These are phyloP conservation scores for Acanthochlamys bracteata DNA, from an alignment of 106 monocot species.

Conservation along the genomic window DNA sequence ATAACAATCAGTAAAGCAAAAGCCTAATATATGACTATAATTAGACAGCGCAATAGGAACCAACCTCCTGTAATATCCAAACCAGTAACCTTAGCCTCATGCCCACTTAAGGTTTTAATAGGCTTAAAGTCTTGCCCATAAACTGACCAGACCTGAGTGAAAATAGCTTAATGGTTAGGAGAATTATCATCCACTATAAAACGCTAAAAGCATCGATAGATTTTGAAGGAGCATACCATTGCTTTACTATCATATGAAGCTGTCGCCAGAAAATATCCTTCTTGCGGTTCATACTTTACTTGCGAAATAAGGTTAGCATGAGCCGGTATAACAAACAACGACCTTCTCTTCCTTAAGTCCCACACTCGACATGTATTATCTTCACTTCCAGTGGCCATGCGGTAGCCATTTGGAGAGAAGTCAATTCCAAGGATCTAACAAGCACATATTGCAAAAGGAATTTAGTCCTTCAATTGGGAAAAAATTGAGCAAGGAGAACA, in stretches of 20 bases:
- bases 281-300: slow-evolving; percentile 94
- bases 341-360: slow-evolving; percentile 91
- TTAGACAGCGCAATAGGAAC: neutral
- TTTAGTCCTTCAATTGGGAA: no score
- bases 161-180: neutral
- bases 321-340: slow-evolving; percentile 76
- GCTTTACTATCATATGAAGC: slow-evolving; percentile 91
- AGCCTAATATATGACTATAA: neutral
- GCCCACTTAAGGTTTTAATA: slow-evolving; percentile 70
- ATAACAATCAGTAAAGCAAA: neutral
- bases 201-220: neutral
- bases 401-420: slow-evolving; percentile 93
- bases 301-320: slow-evolving; percentile 88
- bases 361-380: slow-evolving; percentile 89
- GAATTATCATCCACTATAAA: neutral
- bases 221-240: slow-evolving; percentile 39
- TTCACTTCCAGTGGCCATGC: slow-evolving; percentile 79
- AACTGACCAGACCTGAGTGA: slow-evolving; percentile 85
- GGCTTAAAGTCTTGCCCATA: slow-evolving; percentile 69
- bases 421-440: slow-evolving; percentile 68
- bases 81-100: slow-evolving; percentile 82
- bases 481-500: no score
- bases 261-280: slow-evolving; percentile 86
- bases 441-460: neutral
- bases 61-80: slow-evolving; percentile 82